A percentile compares a stretch with the other conserved stretches of the same genome.
phyloP scores from a whole-genome alignment of 2,329 filamentous ascomycete species.

The Boeremia lycopersici region DNA sequence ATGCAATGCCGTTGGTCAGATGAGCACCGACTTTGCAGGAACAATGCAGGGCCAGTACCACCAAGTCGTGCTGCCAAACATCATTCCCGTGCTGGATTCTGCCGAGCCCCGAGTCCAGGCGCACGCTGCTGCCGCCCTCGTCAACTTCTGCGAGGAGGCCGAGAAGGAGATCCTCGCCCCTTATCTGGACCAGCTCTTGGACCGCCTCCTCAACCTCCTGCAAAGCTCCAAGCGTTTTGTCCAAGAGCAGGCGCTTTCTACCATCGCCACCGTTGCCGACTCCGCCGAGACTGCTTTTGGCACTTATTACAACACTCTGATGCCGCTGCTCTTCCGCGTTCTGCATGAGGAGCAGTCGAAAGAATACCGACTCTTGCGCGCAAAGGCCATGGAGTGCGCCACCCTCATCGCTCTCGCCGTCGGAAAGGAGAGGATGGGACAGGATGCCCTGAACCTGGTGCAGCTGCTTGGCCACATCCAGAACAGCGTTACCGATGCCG shows the following conservation, averaged over 20 bases:
- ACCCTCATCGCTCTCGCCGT: slow-evolving; percentile 95
- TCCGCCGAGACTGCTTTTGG: slow-evolving; percentile 93
- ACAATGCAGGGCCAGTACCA: slow-evolving; percentile 98
- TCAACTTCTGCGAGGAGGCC: slow-evolving; percentile 99
- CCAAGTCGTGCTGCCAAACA: slow-evolving; percentile 81
- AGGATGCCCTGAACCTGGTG: slow-evolving; percentile 85
- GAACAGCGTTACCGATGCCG: slow-evolving; percentile 77
- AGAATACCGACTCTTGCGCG: slow-evolving; percentile 86
- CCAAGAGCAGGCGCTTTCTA: slow-evolving; percentile 95
- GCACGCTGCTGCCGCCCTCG: slow-evolving; percentile 93
- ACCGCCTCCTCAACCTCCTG: slow-evolving; percentile 82
- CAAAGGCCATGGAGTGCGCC: slow-evolving; percentile 99
- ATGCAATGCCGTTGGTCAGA: slow-evolving; percentile 98
- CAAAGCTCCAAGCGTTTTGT: slow-evolving; percentile 94
- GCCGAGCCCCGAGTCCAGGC: slow-evolving; percentile 93
- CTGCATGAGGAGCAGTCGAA: slow-evolving; percentile 89
- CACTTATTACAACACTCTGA: slow-evolving; percentile 93
- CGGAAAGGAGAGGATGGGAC: slow-evolving; percentile 87
- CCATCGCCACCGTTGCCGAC: slow-evolving; percentile 98
- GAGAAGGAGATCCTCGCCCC: slow-evolving; percentile 91
- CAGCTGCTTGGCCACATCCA: slow-evolving; percentile 88
- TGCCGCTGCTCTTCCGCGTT: slow-evolving; percentile 92
- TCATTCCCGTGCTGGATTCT: slow-evolving; percentile 89
- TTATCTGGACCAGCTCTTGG: slow-evolving; percentile 86
- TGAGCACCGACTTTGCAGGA: slow-evolving; percentile 98